phyloP scores from a whole-genome alignment of 352 stramenopile species.

The Pythium brachiatum region DNA sequence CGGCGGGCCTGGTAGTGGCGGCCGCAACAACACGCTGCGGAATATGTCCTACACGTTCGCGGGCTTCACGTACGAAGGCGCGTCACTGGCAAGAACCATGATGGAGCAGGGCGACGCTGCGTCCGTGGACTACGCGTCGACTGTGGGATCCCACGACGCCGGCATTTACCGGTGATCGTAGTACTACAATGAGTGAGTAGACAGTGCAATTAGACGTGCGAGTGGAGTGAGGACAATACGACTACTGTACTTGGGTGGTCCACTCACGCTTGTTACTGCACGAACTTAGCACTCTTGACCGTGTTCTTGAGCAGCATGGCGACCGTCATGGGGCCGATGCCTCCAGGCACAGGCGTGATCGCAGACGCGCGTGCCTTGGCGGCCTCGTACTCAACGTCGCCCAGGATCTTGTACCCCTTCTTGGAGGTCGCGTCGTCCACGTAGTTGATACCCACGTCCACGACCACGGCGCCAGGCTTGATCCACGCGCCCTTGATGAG shows the following conservation, averaged over 20 bases:
- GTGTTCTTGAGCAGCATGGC: slow-evolving; percentile 92
- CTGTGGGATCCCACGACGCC: slow-evolving; percentile 6
- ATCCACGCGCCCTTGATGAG: slow-evolving; percentile 96
- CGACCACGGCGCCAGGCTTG: slow-evolving; percentile 95
- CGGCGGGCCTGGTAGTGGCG: slow-evolving; percentile 33
- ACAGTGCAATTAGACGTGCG: not conserved
- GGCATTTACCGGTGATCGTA: slow-evolving; percentile 23
- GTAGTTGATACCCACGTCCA: slow-evolving; percentile 99
- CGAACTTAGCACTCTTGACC: slow-evolving; percentile 58
- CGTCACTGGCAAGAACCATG: slow-evolving; percentile 30
- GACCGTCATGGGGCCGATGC: slow-evolving; percentile 99
- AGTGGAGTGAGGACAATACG: no score
- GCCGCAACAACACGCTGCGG: slow-evolving; percentile 59
- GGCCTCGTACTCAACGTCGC: slow-evolving; percentile 95
- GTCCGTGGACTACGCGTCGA: slow-evolving; percentile 18
- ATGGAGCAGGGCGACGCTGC: slow-evolving; percentile 15
- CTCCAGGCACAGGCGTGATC: slow-evolving; percentile 97
- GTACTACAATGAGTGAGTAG: not conserved
- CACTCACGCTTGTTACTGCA: not conserved
- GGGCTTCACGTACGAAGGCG: slow-evolving; percentile 82
- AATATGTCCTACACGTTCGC: slow-evolving; percentile 87
- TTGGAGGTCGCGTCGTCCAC: slow-evolving; percentile 81
- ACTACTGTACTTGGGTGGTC: not conserved
- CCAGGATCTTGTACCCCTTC: slow-evolving; percentile 93
- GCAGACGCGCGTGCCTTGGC: slow-evolving; percentile 81